A percentile compares a stretch with the other conserved stretches of the same genome.
Conservation (phyloP, 495 filamentous ascomycete genomes). For the Trichoderma virens region DNA sequence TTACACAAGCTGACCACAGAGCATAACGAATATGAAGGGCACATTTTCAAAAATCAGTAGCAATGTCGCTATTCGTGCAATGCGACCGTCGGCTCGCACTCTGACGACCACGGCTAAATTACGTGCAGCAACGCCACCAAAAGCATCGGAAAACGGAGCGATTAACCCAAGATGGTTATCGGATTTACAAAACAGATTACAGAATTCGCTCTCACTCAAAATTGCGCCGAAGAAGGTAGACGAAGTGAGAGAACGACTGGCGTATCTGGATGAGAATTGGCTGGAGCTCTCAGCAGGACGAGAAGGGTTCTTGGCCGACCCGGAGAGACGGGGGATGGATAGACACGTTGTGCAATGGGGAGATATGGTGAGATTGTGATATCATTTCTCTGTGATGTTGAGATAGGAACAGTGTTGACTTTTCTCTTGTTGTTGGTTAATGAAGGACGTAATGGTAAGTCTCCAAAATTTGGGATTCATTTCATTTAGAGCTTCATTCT, state of each 20-base stretch:
- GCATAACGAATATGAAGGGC: background rate
- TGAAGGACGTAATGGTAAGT: slow-evolving; percentile 38
- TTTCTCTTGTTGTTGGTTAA: background rate
- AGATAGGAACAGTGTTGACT: background rate
- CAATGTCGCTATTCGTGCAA: background rate
- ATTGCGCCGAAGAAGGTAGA: background rate
- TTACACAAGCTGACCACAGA: background rate
- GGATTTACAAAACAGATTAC: background rate
- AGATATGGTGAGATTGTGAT: slow-evolving; percentile 55
- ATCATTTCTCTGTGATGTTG: background rate
- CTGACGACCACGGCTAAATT: background rate
- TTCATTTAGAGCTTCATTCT: background rate
- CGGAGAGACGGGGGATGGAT: slow-evolving; percentile 55
- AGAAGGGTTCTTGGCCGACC: slow-evolving; percentile 73
- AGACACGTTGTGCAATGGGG: slow-evolving; percentile 78
- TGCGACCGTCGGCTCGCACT: background rate
- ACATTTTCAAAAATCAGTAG: slow-evolving; percentile 11
- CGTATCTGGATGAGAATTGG: slow-evolving; percentile 47
- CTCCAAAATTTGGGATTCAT: background rate
- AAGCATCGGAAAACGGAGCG: background rate
- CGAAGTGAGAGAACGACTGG: background rate
- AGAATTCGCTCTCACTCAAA: background rate
- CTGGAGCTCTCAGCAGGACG: slow-evolving; percentile 64
- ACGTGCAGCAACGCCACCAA: background rate
- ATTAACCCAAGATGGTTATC: background rate